Base-by-base conservation (phyloP, 2,329 filamentous ascomycete species). In the Orbilia javanica region DNA sequence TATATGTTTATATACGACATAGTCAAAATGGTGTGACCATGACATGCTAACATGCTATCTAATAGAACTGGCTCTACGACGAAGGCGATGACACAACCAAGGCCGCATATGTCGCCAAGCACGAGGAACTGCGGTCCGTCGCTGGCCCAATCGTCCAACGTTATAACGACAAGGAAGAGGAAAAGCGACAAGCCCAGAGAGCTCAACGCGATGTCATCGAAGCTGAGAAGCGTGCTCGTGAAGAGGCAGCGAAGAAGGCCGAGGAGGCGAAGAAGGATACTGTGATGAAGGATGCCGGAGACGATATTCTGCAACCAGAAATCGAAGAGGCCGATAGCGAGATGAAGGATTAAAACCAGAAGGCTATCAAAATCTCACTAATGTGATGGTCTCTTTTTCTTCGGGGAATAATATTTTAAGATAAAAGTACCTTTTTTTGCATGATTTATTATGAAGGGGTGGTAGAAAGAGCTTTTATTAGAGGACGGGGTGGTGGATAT, bases 61-160 rank as follows among this genome's bases (percentile, higher is more conserved):
- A 72, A 48, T 80, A 98, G 95, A 94, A 99, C 84, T 99, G 96
- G 96, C 88, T 99, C 79, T 98, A 98, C 85, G 95, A 97, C 68
- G 96, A 98, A 70, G 96, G 96, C 78, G 94, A 97, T 80, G 96
- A 99, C 84, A 90, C 94, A 81, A 92, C 92, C 83, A 98, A 98
- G 88, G 94, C 92, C 68, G 89, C 96, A 83, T 99, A 99, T 86
- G 87, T 96, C 79, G 89, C 93, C 86, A 99, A 98, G 90, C 91
- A 96, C 85, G 96, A 98, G 80, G 96, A 99, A 85, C 94, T 99
- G 84, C 92, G 93, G 81, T 90, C 93, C 81, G 89, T 97, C 82
- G 93, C 94, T 55, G 96, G 94, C 15, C 95, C 96, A 75, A 93
- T 99, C 83, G 90, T 94, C 80, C 94, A 97, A 87, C 92, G 95